Conservation (phyloP, 1,284 basidiomycete species). For the Ceratobasidium sp. region DNA sequence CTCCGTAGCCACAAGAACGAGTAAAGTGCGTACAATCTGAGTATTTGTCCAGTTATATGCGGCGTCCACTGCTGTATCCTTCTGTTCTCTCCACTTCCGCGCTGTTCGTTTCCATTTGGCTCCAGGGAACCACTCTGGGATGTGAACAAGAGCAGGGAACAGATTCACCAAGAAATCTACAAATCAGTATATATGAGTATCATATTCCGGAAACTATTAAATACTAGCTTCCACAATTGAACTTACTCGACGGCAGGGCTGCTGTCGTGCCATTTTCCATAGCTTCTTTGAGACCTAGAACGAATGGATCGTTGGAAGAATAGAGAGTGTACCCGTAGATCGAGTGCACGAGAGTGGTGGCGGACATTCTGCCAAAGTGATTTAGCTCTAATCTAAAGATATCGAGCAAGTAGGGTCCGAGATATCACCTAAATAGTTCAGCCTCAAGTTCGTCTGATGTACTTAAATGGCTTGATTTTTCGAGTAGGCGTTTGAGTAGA, state of each 20-base stretch:
- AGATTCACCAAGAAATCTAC: conserved; percentile 27
- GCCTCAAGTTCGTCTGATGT: conserved; percentile 14
- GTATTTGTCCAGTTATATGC: conserved; percentile 23
- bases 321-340: conserved; percentile 20
- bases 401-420: not conserved
- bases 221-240: not conserved
- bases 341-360: conserved; percentile 19
- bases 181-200: not conserved
- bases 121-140: conserved; percentile 34
- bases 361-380: conserved; percentile 7
- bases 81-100: conserved; percentile 22
- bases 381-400: not conserved
- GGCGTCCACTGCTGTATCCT: not conserved
- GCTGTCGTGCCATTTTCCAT: not conserved
- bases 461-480: not conserved
- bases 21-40: conserved; percentile 2
- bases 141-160: conserved; percentile 27
- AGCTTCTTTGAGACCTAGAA: conserved; percentile 2
- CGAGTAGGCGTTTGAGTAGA: conserved; percentile 5
- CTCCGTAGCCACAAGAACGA: not conserved
- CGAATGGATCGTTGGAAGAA: conserved; percentile 3
- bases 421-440: conserved; percentile 16
- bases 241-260: conserved; percentile 21
- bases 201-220: too few relatives aligned
- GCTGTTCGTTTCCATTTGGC: conserved; percentile 23